Conservation (phyloP, 108 stramenopile genomes). For the Schizochytrium sp. region DNA sequence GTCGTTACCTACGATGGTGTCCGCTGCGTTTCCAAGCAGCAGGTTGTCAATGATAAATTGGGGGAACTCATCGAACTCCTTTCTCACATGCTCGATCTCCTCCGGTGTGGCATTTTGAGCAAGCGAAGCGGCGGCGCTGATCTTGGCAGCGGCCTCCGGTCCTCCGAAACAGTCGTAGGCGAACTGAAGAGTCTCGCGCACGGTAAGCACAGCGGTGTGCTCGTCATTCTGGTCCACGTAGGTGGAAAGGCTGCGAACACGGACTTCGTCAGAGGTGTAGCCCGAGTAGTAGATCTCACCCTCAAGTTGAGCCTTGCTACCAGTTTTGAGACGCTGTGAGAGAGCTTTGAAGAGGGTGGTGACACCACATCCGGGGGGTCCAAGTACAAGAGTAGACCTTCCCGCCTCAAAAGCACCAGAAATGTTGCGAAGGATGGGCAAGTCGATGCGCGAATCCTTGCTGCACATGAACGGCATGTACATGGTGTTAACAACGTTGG, state of each 20-base stretch:
- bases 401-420: too few relatives aligned
- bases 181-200: slow-evolving; percentile 41
- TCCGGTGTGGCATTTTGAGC: neutral
- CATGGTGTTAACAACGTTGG: too few relatives aligned
- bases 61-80: slow-evolving; percentile 55
- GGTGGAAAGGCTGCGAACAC: neutral
- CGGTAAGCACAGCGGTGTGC: slow-evolving; percentile 2
- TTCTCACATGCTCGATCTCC: neutral
- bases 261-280: slow-evolving; percentile 16
- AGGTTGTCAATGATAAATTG: slow-evolving; percentile 71
- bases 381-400: too few relatives aligned
- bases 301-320: neutral
- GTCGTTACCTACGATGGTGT: slow-evolving; percentile 77
- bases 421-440: too few relatives aligned
- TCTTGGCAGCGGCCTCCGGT: neutral
- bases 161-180: neutral
- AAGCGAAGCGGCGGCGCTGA: neutral
- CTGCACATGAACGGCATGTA: too few relatives aligned
- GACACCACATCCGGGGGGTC: too few relatives aligned
- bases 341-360: neutral
- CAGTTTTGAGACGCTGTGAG: neutral
- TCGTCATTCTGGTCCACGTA: slow-evolving; percentile 17
- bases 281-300: slow-evolving; percentile 23
- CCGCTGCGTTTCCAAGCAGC: slow-evolving; percentile 69
- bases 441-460: too few relatives aligned